Percentiles rank a stretch among this genome's conserved stretches.
Conservation (phyloP, 192 early-diverging fungal species). For the Coemansia sp. region DNA sequence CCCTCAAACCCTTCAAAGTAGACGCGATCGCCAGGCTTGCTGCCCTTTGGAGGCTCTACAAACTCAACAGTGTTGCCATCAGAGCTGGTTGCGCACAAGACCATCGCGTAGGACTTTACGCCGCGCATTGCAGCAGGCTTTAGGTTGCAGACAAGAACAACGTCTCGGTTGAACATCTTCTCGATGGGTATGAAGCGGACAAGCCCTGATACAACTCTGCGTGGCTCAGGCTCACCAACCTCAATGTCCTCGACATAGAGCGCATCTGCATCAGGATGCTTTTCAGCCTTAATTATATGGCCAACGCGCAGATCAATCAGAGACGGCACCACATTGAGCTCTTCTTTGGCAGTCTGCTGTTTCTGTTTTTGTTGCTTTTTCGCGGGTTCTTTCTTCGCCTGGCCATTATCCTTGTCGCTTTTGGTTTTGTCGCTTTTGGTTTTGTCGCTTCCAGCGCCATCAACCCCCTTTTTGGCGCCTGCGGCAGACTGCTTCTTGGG, state of each 20-base stretch:
- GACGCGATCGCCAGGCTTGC: constrained; percentile 86
- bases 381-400: constrained; percentile 42
- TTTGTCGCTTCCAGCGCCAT: constrained; percentile 19
- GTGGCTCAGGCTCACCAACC: constrained; percentile 77
- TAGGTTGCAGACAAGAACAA: constrained; percentile 85
- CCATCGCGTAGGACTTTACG: constrained; percentile 94
- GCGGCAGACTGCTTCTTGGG: constrained; percentile 53
- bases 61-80: constrained; percentile 90
- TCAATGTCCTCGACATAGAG: constrained; percentile 97
- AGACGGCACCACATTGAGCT: constrained; percentile 62
- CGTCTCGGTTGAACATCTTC: constrained; percentile 75
- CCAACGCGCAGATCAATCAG: constrained; percentile 95
- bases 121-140: constrained; percentile 95
- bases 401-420: constrained; percentile 58
- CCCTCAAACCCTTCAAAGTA: constrained; percentile 89
- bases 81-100: constrained; percentile 82
- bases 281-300: constrained; percentile 74
- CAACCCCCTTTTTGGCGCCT: constrained; percentile 27
- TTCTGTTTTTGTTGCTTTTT: constrained; percentile 64
- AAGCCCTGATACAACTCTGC: constrained; percentile 90
- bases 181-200: constrained; percentile 90
- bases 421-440: constrained; percentile 34
- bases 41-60: constrained; percentile 81
- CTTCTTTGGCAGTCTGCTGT: constrained; percentile 44
- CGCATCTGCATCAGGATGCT: constrained; percentile 95